These are phyloP conservation scores for Aspergillus thermomutatus DNA, from an alignment of 2,329 filamentous ascomycete species.

Conservation along the genomic window DNA sequence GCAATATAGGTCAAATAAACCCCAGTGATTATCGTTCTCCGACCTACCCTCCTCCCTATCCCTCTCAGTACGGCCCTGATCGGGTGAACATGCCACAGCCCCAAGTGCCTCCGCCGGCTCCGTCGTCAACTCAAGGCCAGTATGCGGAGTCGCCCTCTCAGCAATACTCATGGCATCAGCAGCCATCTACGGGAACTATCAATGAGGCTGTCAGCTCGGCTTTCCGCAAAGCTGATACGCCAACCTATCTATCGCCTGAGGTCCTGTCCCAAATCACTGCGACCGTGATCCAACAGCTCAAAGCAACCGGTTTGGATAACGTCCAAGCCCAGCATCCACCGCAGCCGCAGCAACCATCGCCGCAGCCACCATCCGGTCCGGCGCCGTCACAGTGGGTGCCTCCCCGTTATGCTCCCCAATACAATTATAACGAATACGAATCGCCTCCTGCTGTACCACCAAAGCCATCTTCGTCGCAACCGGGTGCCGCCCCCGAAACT, in stretches of 20 bases:
- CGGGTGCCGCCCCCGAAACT: constrained; percentile 2
- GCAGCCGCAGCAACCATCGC: constrained; percentile 27
- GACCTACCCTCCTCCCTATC: constrained; percentile 30
- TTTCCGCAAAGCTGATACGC: constrained; percentile 50
- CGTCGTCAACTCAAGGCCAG: constrained; percentile 15
- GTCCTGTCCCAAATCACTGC: constrained; percentile 60
- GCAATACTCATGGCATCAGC: constrained; percentile 17
- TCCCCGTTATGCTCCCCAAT: constrained; percentile 11
- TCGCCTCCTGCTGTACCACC: constrained; percentile 19
- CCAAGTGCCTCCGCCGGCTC: constrained; percentile 22
- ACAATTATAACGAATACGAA: constrained; percentile 11
- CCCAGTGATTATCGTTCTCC: constrained; percentile 22
- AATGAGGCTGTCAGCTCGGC: constrained; percentile 57
- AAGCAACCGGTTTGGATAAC: constrained; percentile 41
- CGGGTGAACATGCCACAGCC: constrained; percentile 36
- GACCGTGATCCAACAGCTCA: constrained; percentile 57
- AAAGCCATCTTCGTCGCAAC: constrained; percentile 18
- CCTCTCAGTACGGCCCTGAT: constrained; percentile 29
- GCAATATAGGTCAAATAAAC: constrained; percentile 20
- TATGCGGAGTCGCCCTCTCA: constrained; percentile 20
- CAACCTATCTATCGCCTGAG: constrained; percentile 55
- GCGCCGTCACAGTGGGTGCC: constrained; percentile 22
- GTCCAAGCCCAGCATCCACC: constrained; percentile 22
- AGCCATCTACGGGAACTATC: constrained; percentile 39
- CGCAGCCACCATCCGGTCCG: constrained; percentile 15